phyloP scores from a whole-genome alignment of 768 basidiomycete species.

The Boletus rubroflammeus region DNA sequence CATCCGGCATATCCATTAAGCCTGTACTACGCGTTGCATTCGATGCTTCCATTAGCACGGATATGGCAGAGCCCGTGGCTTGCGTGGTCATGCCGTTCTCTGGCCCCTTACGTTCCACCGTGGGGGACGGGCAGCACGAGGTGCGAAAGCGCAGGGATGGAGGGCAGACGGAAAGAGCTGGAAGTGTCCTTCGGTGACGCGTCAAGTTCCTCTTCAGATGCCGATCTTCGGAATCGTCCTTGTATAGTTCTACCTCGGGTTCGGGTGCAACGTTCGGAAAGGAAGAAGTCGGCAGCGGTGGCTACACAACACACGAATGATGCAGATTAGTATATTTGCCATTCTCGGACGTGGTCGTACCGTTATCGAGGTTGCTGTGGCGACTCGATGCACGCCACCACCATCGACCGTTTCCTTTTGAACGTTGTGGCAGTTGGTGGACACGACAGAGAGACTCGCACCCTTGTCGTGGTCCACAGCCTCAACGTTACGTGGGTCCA shows the following conservation, averaged over 20 bases:
- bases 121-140: conserved; percentile 10
- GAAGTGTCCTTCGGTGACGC: conserved; percentile 18
- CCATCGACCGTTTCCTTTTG: conserved; percentile 14
- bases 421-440: conserved; percentile 9
- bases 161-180: conserved; percentile 21
- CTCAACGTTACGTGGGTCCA: conserved; percentile 14
- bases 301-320: conserved; percentile 17
- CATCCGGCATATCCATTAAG: conserved; percentile 16
- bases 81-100: conserved; percentile 7
- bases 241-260: conserved; percentile 3
- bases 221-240: conserved; percentile 13
- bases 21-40: conserved; percentile 19
- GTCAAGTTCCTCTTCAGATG: conserved; percentile 12
- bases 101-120: conserved; percentile 1
- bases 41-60: conserved; percentile 21
- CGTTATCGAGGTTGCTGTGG: conserved; percentile 28
- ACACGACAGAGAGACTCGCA: not conserved
- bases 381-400: conserved; percentile 24
- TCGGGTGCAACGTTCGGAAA: conserved; percentile 14
- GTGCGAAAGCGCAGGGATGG: conserved; percentile 8
- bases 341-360: conserved; percentile 20
- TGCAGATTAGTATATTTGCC: conserved; percentile 19
- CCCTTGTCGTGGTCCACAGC: not conserved
- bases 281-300: conserved; percentile 18
- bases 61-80: conserved; percentile 19